Base-by-base conservation (phyloP, 129 eudicot genomes). In the sunflower (Helianthus annuus) region DNA sequence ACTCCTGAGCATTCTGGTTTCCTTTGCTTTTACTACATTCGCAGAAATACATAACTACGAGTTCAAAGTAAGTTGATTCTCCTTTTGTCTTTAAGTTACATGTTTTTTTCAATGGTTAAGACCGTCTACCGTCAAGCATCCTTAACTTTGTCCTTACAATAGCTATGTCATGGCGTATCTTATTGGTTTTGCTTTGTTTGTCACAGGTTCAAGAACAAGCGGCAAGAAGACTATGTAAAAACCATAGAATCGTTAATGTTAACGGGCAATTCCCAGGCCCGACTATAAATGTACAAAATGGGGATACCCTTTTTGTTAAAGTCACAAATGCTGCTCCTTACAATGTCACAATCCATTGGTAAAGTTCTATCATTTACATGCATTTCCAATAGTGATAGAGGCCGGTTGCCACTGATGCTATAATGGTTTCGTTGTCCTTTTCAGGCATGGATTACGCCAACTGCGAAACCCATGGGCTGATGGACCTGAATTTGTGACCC, bases 261-360 rank as follows among this genome's bases (percentile, higher is more conserved):
- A 91, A 88, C 24, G 96, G 96, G 0, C 93, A 88, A 51, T 91
- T 82, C 38, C 97, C 96, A 4, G 97, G 96, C 55, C 97, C 97
- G 42, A 91, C 86, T 12, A 24, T 91, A 13, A 77, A 85, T 0
- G 97, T 78, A 11, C 73, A 79, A 68, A 80, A 91, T 7, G 96
- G 97, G 11, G 97, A 91, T 64, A 51, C 84, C 16, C 74, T 88
- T 2, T 79, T 74, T 59, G 76, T 88, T 74, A 84, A 78, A 70
- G 96, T 88, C 61, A 80, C 83, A 4, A 88, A 91, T 74, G 78
- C 82, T 11, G 87, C 86, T 71, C 86, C 63, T 12, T 86, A 88
- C 70, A 84, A 91, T 42, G 80, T 86, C 75, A 82, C 92, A 10
- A 81, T 91, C 68, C 96, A 91, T 66, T 88, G 97, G 97, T 65